phyloP scores from a whole-genome alignment of 371 early-diverging fungal species.

The Zancudomyces culisetae region DNA sequence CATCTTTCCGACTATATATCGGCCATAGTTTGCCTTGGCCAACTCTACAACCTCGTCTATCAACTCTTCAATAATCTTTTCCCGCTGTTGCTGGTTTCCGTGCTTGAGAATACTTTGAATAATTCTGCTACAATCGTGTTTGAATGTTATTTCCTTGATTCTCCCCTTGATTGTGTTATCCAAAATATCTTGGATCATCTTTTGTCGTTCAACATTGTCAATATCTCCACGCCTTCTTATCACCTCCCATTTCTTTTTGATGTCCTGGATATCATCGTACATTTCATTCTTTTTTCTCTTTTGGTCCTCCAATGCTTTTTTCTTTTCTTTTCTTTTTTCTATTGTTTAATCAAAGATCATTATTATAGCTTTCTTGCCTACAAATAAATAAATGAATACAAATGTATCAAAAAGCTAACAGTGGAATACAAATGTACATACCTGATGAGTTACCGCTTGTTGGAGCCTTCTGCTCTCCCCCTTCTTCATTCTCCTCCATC shows the following conservation, averaged over 20 bases:
- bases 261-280: constrained; percentile 42
- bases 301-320: constrained; percentile 38
- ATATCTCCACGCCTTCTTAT: constrained; percentile 59
- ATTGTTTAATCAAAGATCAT: no score
- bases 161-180: constrained; percentile 54
- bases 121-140: constrained; percentile 80
- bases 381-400: no score
- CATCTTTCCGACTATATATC: constrained; percentile 70
- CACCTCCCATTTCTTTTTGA: constrained; percentile 75
- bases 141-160: constrained; percentile 77
- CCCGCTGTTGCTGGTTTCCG: constrained; percentile 60
- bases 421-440: no score
- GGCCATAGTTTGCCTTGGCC: constrained; percentile 65
- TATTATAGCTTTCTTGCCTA: no score
- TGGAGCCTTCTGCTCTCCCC: no score
- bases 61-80: constrained; percentile 61
- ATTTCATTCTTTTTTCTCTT: constrained; percentile 52
- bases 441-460: no score
- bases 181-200: constrained; percentile 62
- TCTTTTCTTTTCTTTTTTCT: no score
- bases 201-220: constrained; percentile 34
- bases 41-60: constrained; percentile 52
- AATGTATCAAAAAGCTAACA: no score
- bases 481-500: no score
- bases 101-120: constrained; percentile 81